Percentiles rank a stretch among this genome's conserved stretches.
Conservation (phyloP, 768 basidiomycete genomes). For the Multifurca ochricompacta region DNA sequence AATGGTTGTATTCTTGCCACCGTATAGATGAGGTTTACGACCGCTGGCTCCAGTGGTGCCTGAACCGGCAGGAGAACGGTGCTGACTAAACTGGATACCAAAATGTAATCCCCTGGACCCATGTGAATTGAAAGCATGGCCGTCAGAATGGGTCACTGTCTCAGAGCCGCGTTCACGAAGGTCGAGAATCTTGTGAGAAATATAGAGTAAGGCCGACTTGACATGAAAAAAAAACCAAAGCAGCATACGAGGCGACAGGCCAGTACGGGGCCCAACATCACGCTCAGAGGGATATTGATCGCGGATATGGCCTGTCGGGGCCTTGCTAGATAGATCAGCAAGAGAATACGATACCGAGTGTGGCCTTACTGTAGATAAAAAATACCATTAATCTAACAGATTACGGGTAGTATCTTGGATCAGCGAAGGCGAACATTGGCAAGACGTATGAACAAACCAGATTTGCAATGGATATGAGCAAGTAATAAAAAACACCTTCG, state of each 20-base stretch:
- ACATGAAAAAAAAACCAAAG: background rate
- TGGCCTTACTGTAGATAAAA: slow-evolving; percentile 71
- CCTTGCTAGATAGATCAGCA: slow-evolving; percentile 31
- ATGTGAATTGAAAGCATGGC: slow-evolving; percentile 15
- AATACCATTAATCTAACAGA: slow-evolving; percentile 59
- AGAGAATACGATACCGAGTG: slow-evolving; percentile 11
- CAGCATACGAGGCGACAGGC: slow-evolving; percentile 63
- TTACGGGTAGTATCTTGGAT: slow-evolving; percentile 4
- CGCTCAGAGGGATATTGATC: slow-evolving; percentile 76
- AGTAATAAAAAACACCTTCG: slow-evolving; percentile 81
- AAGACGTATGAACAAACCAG: slow-evolving; percentile 33
- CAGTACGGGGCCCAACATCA: slow-evolving; percentile 74
- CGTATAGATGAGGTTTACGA: slow-evolving; percentile 12
- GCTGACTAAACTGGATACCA: slow-evolving; percentile 19
- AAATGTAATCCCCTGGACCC: slow-evolving; percentile 16
- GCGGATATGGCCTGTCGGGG: slow-evolving; percentile 78
- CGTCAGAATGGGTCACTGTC: slow-evolving; percentile 59
- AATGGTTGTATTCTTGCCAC: slow-evolving; percentile 3
- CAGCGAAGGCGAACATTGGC: background rate
- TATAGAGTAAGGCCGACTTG: background rate
- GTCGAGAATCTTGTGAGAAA: slow-evolving; percentile 54
- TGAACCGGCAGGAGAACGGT: slow-evolving; percentile 16
- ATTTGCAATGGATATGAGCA: slow-evolving; percentile 82
- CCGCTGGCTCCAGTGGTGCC: slow-evolving; percentile 2
- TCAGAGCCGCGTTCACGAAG: slow-evolving; percentile 76